phyloP scores from a whole-genome alignment of 2,329 filamentous ascomycete genomes.

The Sclerotinia sclerotiorum region DNA sequence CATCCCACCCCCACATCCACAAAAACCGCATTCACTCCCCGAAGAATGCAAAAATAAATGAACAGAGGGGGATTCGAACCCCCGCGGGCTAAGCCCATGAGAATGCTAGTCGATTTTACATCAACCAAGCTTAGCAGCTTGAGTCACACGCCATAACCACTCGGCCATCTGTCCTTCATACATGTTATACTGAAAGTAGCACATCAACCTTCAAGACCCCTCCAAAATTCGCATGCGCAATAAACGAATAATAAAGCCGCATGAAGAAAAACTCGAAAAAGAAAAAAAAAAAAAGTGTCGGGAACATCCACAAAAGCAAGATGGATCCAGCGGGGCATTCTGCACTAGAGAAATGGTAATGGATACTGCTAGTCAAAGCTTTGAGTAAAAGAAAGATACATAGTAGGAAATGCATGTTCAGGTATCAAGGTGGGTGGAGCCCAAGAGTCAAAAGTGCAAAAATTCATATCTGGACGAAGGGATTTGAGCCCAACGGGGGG shows the following conservation, averaged over 20 bases:
- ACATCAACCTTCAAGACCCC: rapidly evolving
- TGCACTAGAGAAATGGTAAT: neutral
- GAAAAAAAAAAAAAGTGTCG: neutral
- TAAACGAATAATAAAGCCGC: neutral
- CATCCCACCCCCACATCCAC: neutral
- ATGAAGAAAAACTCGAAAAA: neutral
- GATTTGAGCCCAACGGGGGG: conserved; percentile 20
- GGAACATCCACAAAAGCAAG: conserved; percentile 10
- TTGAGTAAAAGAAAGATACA: neutral
- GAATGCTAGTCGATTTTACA: conserved; percentile 16
- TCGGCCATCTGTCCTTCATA: conserved; percentile 23
- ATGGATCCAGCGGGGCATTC: conserved; percentile 6
- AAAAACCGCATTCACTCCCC: neutral
- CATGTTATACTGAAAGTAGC: rapidly evolving
- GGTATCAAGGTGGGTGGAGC: neutral
- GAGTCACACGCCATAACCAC: conserved; percentile 26
- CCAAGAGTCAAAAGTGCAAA: neutral
- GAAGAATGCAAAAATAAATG: neutral
- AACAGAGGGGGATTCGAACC: conserved; percentile 26
- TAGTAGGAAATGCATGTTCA: neutral
- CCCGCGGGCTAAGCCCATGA: conserved; percentile 24
- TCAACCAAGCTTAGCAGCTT: conserved; percentile 15
- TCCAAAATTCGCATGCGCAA: neutral
- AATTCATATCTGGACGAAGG: neutral
- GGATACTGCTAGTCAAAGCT: neutral